A percentile compares a stretch with the other conserved stretches of the same genome.
Evolutionary conservation across 345 rosid species (phyloP).

Genomic region (Jatropha curcas): DNA sequence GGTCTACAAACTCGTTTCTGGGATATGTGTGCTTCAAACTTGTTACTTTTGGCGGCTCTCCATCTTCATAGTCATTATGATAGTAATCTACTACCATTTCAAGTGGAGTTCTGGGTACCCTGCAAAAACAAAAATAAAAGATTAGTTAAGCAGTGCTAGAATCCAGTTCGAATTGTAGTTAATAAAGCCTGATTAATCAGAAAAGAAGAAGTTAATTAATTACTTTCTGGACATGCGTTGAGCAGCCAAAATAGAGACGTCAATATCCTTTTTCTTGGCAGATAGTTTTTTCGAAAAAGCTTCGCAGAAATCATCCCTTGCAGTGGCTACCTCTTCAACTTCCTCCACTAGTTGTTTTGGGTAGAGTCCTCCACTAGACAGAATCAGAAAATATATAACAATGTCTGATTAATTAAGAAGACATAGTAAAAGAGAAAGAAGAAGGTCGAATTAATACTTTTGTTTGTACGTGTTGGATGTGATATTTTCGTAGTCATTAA

Average conservation of each 20-base stretch:
- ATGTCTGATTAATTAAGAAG: too few species aligned
- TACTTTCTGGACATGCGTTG: conserved; percentile 21
- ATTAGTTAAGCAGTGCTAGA: too few species aligned
- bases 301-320: conserved; percentile 16
- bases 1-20: conserved; percentile 19
- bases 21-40: conserved; percentile 36
- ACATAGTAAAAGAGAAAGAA: background rate
- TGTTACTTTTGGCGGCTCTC: conserved; percentile 35
- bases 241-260: conserved; percentile 26
- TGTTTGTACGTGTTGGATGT: conserved; percentile 34
- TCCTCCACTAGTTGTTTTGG: conserved; percentile 11
- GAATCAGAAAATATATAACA: too few species aligned
- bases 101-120: conserved; percentile 35
- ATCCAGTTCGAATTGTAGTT: too few species aligned
- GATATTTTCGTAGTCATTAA: conserved; percentile 18
- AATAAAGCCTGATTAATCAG: too few species aligned
- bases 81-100: conserved; percentile 42
- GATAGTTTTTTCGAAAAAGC: conserved; percentile 17
- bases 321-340: conserved; percentile 1
- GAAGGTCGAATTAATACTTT: conserved; percentile 4
- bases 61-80: conserved; percentile 32
- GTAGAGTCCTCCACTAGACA: conserved; percentile 34
- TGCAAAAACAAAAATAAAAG: background rate
- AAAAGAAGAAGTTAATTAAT: background rate
- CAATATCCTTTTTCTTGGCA: conserved; percentile 6